Base-by-base conservation (phyloP, 1,139 yeast species). In the Scheffersomyces cryptocercus region DNA sequence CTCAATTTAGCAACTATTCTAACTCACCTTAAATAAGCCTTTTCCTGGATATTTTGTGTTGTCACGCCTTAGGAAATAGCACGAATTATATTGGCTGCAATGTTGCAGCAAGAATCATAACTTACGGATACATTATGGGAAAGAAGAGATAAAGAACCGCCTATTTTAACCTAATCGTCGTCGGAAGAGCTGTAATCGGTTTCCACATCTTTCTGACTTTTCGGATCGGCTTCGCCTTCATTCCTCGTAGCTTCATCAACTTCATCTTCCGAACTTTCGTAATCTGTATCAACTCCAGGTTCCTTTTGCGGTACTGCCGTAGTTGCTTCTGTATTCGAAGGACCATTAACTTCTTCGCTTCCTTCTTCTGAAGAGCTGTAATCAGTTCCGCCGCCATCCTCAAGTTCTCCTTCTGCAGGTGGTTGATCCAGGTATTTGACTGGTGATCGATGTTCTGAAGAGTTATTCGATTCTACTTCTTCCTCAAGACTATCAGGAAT, bases 161-260 rank as follows among this genome's bases (percentile, higher is more conserved):
- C 35, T 13, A 30, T 30, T n/a, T 16, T 13, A 8, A 8, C 9
- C 20, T 31, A 31, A 14, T 31, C 35, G 12, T 31, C 12, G n/a
- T 31, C 35, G 20, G 35, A 14, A 20, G 35, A 31, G 26, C 26
- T 20, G 20, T 31, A 31, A 14, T 31, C 35, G 9, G 35, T 31
- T 24, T 31, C 35, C 35, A n/a, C 35, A 7, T 31, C 35, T 10
- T 14, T 14, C 35, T 13, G 35, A 14, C 24, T 31, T 20, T 20
- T 20, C 20, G 11, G 11, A 31, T 31, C 6, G 10, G 5, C 33
- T 9, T 31, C 20, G 5, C 12, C 35, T 31, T 7, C 14, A 30
- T 9, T 30, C 33, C 11, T 30, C 11, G 8, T 15, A 6, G n/a
- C 4, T 31, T 31, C 20, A 31, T 24, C 49, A 5, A 46, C 47